Conservation (phyloP, 2,329 filamentous ascomycete species). For the Beauveria sp. region DNA sequence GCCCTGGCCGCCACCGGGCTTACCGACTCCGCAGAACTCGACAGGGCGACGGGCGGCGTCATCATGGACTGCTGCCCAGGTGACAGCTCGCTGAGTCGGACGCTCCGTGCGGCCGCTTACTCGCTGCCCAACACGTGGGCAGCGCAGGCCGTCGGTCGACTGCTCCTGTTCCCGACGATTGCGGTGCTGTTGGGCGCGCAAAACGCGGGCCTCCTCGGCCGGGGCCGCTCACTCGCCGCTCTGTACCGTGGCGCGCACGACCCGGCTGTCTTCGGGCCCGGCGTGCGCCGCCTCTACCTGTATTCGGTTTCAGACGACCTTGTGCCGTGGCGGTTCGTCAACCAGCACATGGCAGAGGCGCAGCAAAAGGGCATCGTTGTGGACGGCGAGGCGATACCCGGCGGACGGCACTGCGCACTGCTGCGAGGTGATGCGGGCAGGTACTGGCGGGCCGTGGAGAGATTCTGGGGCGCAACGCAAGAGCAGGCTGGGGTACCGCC, state of each 20-base stretch:
- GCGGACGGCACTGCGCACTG: constrained; percentile 6
- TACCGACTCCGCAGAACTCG: neutral
- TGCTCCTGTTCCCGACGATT: constrained; percentile 7
- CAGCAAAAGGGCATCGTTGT: neutral
- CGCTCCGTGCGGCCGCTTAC: constrained; percentile 2
- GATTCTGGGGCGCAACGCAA: neutral
- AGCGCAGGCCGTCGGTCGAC: constrained; percentile 5
- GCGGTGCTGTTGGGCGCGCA: constrained; percentile 2
- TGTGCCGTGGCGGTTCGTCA: constrained; percentile 4
- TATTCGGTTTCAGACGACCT: constrained; percentile 5
- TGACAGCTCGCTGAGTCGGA: neutral
- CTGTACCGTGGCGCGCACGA: constrained; percentile 4
- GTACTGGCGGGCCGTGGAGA: constrained; percentile 8
- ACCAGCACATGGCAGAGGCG: constrained; percentile 9
- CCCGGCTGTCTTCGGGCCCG: neutral
- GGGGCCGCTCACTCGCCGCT: neutral
- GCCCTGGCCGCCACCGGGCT: neutral
- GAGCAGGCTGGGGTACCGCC: neutral
- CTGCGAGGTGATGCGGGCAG: neutral
- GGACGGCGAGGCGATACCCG: neutral
- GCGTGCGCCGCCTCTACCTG: constrained; percentile 5
- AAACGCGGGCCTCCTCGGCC: neutral
- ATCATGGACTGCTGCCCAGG: constrained; percentile 12
- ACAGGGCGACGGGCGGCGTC: constrained; percentile 1
- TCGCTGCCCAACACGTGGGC: constrained; percentile 4